These are phyloP conservation scores for Lolium perenne DNA, from an alignment of 176 grass and related monocot species.

Conservation along the genomic window DNA sequence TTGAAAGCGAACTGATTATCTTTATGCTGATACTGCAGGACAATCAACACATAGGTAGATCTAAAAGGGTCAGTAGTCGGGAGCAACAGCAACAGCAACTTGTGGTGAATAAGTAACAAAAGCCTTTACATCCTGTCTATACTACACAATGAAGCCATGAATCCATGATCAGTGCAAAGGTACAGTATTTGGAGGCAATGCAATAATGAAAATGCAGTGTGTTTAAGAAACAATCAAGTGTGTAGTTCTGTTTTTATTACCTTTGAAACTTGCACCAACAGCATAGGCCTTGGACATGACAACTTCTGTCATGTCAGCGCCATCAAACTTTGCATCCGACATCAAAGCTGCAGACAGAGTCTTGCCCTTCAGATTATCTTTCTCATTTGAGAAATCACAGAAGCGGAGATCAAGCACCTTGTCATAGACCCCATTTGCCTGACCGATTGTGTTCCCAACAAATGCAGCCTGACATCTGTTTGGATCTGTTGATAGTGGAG, in stretches of 20 bases:
- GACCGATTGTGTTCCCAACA: constrained; percentile 95
- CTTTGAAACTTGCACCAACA: constrained; percentile 92
- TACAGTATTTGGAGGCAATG: constrained; percentile 30
- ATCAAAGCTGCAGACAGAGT: constrained; percentile 81
- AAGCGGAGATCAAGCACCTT: constrained; percentile 91
- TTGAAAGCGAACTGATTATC: neutral
- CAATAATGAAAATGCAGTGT: neutral
- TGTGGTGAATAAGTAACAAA: constrained; percentile 14
- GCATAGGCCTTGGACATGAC: constrained; percentile 99
- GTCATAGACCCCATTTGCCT: constrained; percentile 96
- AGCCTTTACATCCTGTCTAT: neutral
- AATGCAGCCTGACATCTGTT: constrained; percentile 86
- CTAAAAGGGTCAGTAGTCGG: constrained; percentile 4
- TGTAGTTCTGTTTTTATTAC: constrained; percentile 35
- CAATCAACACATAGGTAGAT: neutral
- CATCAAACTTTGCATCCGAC: constrained; percentile 86
- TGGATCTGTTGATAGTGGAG: constrained; percentile 85
- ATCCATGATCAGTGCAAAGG: neutral
- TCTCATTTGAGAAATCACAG: constrained; percentile 81
- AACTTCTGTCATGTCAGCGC: constrained; percentile 89
- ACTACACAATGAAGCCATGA: neutral
- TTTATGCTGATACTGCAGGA: neutral
- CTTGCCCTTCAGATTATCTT: constrained; percentile 86
- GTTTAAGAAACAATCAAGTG: constrained; percentile 1
- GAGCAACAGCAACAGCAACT: neutral